These are phyloP conservation scores for Magnusiomyces tetraspermus DNA, from an alignment of 1,139 yeast species.

Conservation along the genomic window DNA sequence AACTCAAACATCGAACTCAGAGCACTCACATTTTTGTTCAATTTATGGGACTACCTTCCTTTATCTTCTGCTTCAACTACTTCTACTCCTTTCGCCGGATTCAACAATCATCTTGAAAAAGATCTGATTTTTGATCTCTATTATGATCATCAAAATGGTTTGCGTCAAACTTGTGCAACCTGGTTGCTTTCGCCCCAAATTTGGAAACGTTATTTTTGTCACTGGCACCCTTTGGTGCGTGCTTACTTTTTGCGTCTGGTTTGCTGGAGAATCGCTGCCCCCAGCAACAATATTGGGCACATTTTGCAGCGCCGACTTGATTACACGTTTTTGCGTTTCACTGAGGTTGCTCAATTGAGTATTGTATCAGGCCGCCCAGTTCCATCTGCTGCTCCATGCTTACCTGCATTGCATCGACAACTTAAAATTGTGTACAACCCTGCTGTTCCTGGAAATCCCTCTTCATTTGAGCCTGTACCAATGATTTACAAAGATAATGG, in stretches of 20 bases:
- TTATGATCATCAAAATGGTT: constrained; percentile 17
- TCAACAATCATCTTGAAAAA: neutral
- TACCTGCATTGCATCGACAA: constrained; percentile 42
- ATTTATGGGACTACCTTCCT: constrained; percentile 70
- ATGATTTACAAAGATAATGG: neutral
- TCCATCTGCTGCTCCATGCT: constrained; percentile 36
- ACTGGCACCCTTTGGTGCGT: constrained; percentile 73
- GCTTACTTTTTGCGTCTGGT: constrained; percentile 58
- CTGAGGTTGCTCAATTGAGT: constrained; percentile 17
- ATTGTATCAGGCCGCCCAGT: constrained; percentile 13
- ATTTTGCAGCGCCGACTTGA: no score
- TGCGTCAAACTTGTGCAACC: constrained; percentile 37
- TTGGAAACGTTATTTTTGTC: constrained; percentile 55
- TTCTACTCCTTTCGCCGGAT: neutral
- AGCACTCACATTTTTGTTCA: constrained; percentile 57
- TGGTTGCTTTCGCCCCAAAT: constrained; percentile 45
- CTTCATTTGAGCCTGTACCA: neutral
- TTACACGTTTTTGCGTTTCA: constrained; percentile 21
- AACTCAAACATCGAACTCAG: constrained; percentile 56
- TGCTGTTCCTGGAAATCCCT: constrained; percentile 18
- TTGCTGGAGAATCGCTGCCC: constrained; percentile 59
- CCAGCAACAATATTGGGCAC: no score
- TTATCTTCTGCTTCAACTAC: constrained; percentile 18
- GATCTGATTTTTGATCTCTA: constrained; percentile 15
- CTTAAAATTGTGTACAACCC: constrained; percentile 38